phyloP scores from a whole-genome alignment of 306 rosid species.

The Cucurbita ficifolia region DNA sequence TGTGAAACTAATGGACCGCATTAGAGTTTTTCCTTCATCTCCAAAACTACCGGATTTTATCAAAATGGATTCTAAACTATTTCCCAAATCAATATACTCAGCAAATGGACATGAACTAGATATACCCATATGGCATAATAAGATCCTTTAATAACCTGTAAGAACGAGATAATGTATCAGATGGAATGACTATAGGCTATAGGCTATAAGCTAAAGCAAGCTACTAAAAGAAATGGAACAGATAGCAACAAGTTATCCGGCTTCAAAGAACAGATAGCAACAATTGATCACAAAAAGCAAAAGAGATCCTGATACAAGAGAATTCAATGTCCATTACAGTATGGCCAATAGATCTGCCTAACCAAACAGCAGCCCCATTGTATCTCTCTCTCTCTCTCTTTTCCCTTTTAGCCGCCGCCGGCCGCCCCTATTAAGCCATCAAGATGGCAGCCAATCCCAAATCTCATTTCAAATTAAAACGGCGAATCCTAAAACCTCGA shows the following conservation, averaged over 20 bases:
- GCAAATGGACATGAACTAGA: conserved; percentile 68
- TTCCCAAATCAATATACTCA: conserved; percentile 39
- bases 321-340: background rate
- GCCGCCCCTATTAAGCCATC: background rate
- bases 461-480: background rate
- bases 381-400: background rate
- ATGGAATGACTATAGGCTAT: background rate
- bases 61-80: conserved; percentile 39
- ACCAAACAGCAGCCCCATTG: background rate
- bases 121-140: conserved; percentile 48
- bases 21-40: conserved; percentile 36
- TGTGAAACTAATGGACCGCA: conserved; percentile 61
- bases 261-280: background rate
- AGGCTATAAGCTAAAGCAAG: background rate
- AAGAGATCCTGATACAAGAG: background rate
- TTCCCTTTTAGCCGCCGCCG: background rate
- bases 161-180: background rate
- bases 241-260: background rate
- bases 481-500: background rate
- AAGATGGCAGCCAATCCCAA: background rate
- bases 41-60: conserved; percentile 64
- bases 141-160: conserved; percentile 25
- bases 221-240: background rate
- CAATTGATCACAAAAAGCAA: background rate
- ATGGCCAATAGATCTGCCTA: background rate